A percentile compares a stretch with the other conserved stretches of the same genome.
Conservation (phyloP, 2,329 filamentous ascomycete genomes). For the Cercospora sp. region DNA sequence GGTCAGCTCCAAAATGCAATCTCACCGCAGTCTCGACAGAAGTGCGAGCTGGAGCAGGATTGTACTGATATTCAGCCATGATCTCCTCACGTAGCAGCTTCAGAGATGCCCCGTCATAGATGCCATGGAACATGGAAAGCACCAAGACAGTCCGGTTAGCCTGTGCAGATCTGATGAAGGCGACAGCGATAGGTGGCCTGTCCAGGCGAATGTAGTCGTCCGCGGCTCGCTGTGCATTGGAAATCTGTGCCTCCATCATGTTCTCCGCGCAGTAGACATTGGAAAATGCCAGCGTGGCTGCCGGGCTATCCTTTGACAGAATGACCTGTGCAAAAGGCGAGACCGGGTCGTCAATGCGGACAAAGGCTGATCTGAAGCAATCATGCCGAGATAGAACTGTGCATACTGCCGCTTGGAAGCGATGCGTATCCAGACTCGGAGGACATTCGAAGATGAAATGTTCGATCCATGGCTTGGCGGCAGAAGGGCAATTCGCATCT, state of each 20-base stretch:
- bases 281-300: neutral
- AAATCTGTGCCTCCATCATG: slow-evolving; percentile 5
- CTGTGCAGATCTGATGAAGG: slow-evolving; percentile 4
- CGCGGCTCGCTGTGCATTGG: neutral
- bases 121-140: slow-evolving; percentile 21
- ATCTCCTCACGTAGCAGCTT: slow-evolving; percentile 20
- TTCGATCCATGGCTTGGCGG: neutral
- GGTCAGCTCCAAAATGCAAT: slow-evolving; percentile 12
- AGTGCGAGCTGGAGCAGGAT: neutral
- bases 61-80: slow-evolving; percentile 6
- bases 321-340: slow-evolving; percentile 22
- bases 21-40: slow-evolving; percentile 13
- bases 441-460: neutral
- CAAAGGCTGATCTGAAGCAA: slow-evolving; percentile 8
- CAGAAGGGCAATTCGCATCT: neutral
- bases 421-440: neutral
- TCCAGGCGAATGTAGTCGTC: slow-evolving; percentile 17
- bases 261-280: neutral
- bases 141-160: neutral
- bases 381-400: neutral
- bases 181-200: slow-evolving; percentile 7
- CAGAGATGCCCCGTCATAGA: slow-evolving; percentile 23
- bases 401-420: neutral
- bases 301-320: neutral
- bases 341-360: slow-evolving; percentile 17